Evolutionary conservation across 148 eudicot species (phyloP).

Genomic region (Chenopodium quinoa): DNA sequence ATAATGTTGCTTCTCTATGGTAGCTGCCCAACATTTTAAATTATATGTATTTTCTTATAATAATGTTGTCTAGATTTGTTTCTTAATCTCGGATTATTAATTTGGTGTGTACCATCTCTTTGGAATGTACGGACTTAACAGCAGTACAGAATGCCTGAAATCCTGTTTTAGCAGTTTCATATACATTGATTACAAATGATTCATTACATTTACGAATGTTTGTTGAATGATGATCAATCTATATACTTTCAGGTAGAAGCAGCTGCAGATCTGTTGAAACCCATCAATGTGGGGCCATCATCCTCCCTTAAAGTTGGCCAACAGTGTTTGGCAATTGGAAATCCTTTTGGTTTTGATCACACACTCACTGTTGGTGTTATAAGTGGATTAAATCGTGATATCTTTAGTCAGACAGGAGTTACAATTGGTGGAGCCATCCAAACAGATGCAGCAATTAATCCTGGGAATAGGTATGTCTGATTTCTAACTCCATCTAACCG

Average conservation of each 20-base stretch:
- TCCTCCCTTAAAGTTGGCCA: constrained; percentile 90
- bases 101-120: neutral
- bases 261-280: constrained; percentile 68
- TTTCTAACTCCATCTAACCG: neutral
- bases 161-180: neutral
- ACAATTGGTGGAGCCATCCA: constrained; percentile 98
- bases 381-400: constrained; percentile 93
- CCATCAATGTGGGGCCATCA: constrained; percentile 78
- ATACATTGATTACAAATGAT: no score
- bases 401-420: constrained; percentile 92
- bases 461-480: constrained; percentile 72
- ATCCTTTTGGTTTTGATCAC: constrained; percentile 99
- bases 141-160: neutral
- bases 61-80: neutral
- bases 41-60: neutral
- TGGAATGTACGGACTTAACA: neutral
- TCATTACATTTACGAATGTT: no score
- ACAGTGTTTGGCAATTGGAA: constrained; percentile 96
- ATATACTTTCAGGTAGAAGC: constrained; percentile 66
- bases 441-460: constrained; percentile 99
- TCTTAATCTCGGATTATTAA: neutral
- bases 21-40: neutral
- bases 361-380: constrained; percentile 96
- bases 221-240: neutral
- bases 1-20: neutral